Evolutionary conservation across 129 eudicot genomes (phyloP).

Genomic region (Flaveria trinervia): DNA sequence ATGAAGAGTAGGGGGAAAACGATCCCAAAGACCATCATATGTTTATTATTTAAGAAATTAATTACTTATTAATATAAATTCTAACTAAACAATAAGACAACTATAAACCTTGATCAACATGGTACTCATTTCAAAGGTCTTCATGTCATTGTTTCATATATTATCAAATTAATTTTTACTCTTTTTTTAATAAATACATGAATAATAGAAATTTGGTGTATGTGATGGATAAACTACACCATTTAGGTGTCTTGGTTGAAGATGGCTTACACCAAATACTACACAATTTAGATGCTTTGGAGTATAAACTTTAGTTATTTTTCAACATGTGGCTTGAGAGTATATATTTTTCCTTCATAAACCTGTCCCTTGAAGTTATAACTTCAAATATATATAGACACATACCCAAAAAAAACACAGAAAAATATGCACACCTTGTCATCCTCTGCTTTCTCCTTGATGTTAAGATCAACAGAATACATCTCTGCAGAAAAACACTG

Average conservation of each 20-base stretch:
- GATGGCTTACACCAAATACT: not conserved
- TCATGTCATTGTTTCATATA: not conserved
- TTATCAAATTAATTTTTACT: not conserved
- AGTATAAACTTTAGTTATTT: not conserved
- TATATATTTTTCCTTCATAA: not conserved
- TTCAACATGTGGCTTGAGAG: not conserved
- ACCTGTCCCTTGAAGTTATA: not conserved
- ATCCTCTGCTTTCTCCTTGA: conserved; percentile 87
- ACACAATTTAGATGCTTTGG: not conserved
- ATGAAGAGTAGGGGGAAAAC: too few relatives aligned
- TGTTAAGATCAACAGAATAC: conserved; percentile 89
- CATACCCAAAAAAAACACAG: conserved; percentile 9
- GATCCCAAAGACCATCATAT: not conserved
- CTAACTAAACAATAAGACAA: too few relatives aligned
- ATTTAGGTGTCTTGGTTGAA: not conserved
- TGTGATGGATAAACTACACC: not conserved
- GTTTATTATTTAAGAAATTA: too few relatives aligned
- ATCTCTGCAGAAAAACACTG: conserved; percentile 99
- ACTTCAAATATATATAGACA: not conserved
- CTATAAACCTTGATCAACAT: not conserved
- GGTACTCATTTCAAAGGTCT: not conserved
- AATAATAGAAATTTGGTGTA: not conserved
- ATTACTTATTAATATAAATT: not conserved
- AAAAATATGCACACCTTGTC: conserved; percentile 67
- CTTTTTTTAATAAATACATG: not conserved